A percentile compares a stretch with the other conserved stretches of the same genome.
Conservation (phyloP, 164 flowering plant genomes). For the Liquidambar formosana region DNA sequence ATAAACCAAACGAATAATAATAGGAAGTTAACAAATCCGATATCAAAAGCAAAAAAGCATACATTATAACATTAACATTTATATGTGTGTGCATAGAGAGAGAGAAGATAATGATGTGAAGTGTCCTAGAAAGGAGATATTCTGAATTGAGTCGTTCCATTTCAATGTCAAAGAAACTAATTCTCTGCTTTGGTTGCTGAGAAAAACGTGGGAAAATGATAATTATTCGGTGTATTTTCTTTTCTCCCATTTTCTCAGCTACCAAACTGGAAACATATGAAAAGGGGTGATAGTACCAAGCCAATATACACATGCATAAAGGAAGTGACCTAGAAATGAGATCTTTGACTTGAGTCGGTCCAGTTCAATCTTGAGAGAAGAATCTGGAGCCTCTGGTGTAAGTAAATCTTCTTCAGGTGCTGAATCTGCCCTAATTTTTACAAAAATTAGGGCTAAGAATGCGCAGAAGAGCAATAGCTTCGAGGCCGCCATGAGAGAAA, state of each 20-base stretch:
- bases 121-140: no score
- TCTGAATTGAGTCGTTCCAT: no score
- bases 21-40: no score
- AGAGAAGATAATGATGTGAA: no score
- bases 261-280: neutral
- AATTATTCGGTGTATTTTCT: neutral
- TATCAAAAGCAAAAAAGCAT: no score
- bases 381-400: constrained; percentile 9
- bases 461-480: constrained; percentile 16
- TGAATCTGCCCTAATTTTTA: constrained; percentile 20
- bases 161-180: neutral
- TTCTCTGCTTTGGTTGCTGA: neutral
- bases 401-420: neutral
- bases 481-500: constrained; percentile 28
- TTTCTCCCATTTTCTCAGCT: neutral
- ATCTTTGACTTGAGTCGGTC: constrained; percentile 43
- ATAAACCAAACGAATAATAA: no score
- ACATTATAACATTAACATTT: no score
- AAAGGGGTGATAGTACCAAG: no score
- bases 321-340: constrained; percentile 39
- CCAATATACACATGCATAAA: no score
- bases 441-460: constrained; percentile 19
- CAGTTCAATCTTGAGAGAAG: constrained; percentile 31
- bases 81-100: no score
- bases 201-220: neutral